Evolutionary conservation across 164 flowering plant genomes (phyloP).

Genomic region (Amborella trichopoda): DNA sequence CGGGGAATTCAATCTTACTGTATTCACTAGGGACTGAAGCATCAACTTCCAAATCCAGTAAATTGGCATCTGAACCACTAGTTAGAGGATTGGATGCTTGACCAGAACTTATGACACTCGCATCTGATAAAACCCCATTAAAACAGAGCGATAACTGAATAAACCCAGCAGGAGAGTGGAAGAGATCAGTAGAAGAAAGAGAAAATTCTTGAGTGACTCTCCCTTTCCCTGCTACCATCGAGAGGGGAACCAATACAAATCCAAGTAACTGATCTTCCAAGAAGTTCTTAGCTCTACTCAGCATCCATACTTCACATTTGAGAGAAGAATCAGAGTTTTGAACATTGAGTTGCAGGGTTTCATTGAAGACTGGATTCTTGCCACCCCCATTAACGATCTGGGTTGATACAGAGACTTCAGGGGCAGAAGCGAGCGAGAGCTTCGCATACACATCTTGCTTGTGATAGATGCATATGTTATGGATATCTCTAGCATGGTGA

Average conservation of each 20-base stretch:
- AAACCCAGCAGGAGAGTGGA: slow-evolving; percentile 93
- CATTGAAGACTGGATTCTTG: slow-evolving; percentile 74
- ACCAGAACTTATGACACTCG: slow-evolving; percentile 28
- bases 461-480: slow-evolving; percentile 95
- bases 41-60: slow-evolving; percentile 19
- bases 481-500: slow-evolving; percentile 88
- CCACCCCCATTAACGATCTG: slow-evolving; percentile 88
- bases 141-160: slow-evolving; percentile 62
- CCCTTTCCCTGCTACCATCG: slow-evolving; percentile 51
- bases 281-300: slow-evolving; percentile 83
- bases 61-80: slow-evolving; percentile 12
- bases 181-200: slow-evolving; percentile 80
- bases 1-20: slow-evolving; percentile 86
- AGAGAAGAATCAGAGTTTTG: slow-evolving; percentile 48
- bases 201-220: slow-evolving; percentile 67
- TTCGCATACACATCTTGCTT: slow-evolving; percentile 99
- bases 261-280: slow-evolving; percentile 91
- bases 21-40: slow-evolving; percentile 30
- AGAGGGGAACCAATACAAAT: slow-evolving; percentile 72
- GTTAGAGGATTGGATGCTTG: slow-evolving; percentile 17
- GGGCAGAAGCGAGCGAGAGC: slow-evolving; percentile 68
- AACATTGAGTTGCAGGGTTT: slow-evolving; percentile 45
- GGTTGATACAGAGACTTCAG: slow-evolving; percentile 57
- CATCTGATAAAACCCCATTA: slow-evolving; percentile 61
- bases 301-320: slow-evolving; percentile 95